Evolutionary conservation across 345 rosid genomes (phyloP), one percentile per base, ranked within the genome.

Genomic region (Noccaea caerulescens): DNA sequence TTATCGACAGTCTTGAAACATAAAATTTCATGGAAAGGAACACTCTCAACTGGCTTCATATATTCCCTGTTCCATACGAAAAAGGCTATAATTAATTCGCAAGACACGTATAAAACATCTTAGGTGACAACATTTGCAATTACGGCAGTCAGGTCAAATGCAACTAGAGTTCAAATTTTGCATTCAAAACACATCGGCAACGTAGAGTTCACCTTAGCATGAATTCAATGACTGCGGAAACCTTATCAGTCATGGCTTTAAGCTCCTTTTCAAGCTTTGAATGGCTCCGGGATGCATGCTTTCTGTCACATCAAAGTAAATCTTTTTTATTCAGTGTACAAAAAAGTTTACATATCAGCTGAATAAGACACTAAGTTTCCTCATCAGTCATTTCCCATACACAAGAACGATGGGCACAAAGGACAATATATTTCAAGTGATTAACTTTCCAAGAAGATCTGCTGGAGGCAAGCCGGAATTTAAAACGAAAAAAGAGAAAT

Each of bases 21-120:
- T 74, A 88, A 64, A 59, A 86, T 79, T 78, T 91, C 99, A 49
- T 91, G 87, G 61, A 84, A 84, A 71, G 88, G 81, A 46, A 72
- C 13, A 75, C 84, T 80, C 80, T 94, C 97, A 78, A 84, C 68
- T 10, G 99, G 96, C 81, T 68, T 85, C 95, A 94, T 77, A 64
- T 82, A 72, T 71, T 84, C 86, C 80, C 97, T 91, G 84, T 72
- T 60, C 53, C 80, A 78, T 47, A 76, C 41, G 23, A 50, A 23
- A 56, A 50, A 64, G 57, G 16, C 43, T 46, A 33, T 4, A 7
- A 10, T 57, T 38, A 58, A 11, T 70, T 64, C 12, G 12, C 49
- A 54, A 54, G 33, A 38, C 6, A n/a, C 16, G 7, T 41, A 50
- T 36, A 59, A 16, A 58, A 51, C 18, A 58, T 12, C 18, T 27